A percentile compares a stretch with the other conserved stretches of the same genome.
Evolutionary conservation across 257 asterid genomes (phyloP).

Genomic region (Penstemon newberryi): DNA sequence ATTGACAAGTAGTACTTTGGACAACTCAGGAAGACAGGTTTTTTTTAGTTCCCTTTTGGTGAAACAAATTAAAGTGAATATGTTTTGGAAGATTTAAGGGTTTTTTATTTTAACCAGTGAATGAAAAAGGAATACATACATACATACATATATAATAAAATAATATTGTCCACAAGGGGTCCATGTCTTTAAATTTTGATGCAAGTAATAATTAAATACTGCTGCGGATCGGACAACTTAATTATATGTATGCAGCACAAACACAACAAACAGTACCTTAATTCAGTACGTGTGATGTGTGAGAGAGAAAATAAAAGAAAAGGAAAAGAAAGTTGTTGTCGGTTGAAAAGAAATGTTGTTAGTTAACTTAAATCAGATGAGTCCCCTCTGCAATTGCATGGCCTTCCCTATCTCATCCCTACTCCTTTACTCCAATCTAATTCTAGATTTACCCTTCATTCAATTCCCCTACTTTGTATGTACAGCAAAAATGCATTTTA

Average conservation of each 20-base stretch:
- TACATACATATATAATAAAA: neutral
- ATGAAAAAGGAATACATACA: neutral
- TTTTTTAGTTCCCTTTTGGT: slow-evolving; percentile 13
- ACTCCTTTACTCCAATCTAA: no score
- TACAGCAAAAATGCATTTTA: no score
- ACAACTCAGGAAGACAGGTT: neutral
- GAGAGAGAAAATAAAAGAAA: neutral
- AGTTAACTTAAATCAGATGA: slow-evolving; percentile 2
- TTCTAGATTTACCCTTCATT: no score
- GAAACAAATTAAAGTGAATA: slow-evolving; percentile 11
- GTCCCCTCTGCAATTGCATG: no score
- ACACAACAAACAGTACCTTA: neutral
- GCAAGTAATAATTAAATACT: slow-evolving; percentile 21
- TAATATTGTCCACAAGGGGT: slow-evolving; percentile 6
- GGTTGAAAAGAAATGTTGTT: slow-evolving; percentile 18
- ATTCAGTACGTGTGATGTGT: slow-evolving; percentile 6
- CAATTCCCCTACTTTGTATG: no score
- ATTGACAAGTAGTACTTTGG: no score
- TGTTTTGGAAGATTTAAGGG: slow-evolving; percentile 1
- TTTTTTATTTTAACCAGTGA: neutral
- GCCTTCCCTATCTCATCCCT: no score
- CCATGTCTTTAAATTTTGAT: slow-evolving; percentile 29
- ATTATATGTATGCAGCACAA: neutral
- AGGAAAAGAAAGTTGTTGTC: neutral
- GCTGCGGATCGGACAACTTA: neutral